Evolutionary conservation across 108 stramenopile species (phyloP).

Genomic region (Pseudonitzschia multiseries): DNA sequence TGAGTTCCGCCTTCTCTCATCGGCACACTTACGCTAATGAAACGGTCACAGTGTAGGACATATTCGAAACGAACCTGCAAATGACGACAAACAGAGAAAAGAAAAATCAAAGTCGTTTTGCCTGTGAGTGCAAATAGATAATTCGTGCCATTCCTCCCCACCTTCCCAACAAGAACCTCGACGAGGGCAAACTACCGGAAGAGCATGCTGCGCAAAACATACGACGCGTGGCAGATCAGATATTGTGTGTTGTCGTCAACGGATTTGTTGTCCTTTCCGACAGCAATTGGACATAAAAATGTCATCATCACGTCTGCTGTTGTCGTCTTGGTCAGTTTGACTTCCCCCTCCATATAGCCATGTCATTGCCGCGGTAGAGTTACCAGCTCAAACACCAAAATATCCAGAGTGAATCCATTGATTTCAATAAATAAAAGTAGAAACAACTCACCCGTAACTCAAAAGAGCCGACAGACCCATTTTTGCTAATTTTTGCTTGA

Average conservation of each 20-base stretch:
- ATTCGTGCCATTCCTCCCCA: not conserved
- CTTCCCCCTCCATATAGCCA: not conserved
- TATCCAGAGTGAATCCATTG: not conserved
- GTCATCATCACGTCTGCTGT: not conserved
- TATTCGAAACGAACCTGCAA: constrained; percentile 73
- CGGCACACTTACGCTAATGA: constrained; percentile 56
- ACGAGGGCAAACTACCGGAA: not conserved
- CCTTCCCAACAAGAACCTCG: not conserved
- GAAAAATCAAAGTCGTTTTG: not conserved
- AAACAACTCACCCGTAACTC: constrained; percentile 61
- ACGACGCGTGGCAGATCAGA: not conserved
- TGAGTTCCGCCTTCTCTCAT: too few relatives aligned
- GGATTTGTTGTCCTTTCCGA: not conserved
- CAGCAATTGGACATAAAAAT: not conserved
- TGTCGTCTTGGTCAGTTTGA: not conserved
- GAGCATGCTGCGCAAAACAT: not conserved
- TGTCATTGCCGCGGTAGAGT: not conserved
- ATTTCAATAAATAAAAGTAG: not conserved
- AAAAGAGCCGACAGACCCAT: constrained; percentile 78
- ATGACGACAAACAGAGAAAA: not conserved
- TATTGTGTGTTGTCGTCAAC: not conserved
- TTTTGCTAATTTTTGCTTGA: constrained; percentile 64
- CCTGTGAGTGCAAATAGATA: not conserved
- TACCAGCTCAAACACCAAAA: not conserved
- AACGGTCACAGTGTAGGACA: constrained; percentile 69